Conservation (phyloP, 2,329 filamentous ascomycete species). For the Plectosphaerella sp. region DNA sequence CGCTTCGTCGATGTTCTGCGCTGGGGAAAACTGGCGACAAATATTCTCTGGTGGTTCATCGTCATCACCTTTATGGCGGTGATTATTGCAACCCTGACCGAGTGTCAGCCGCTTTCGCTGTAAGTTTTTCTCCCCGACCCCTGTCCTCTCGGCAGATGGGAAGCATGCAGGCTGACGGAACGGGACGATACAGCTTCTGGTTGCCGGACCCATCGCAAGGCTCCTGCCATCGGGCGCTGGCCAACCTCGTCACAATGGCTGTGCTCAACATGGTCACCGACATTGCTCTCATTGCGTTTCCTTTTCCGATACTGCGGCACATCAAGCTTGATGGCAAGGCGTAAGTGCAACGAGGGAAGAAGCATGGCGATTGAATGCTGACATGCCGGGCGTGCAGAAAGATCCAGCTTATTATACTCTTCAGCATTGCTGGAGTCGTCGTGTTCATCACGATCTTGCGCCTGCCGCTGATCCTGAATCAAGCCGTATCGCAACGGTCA, state of each 20-base stretch:
- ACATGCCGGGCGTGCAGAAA: constrained; percentile 5
- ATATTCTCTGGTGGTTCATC: constrained; percentile 19
- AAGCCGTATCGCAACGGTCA: constrained; percentile 21
- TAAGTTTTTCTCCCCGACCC: constrained; percentile 3
- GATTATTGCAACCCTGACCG: constrained; percentile 18
- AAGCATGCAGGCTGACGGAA: background rate
- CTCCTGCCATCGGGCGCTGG: constrained; percentile 18
- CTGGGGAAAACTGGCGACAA: constrained; percentile 16
- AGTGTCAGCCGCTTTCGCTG: constrained; percentile 20
- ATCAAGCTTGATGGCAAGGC: constrained; percentile 15
- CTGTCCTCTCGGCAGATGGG: background rate
- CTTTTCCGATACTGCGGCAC: constrained; percentile 21
- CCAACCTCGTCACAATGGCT: constrained; percentile 22
- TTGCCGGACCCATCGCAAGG: background rate
- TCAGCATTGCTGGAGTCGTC: constrained; percentile 19
- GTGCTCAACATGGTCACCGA: constrained; percentile 23
- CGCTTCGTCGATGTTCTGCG: constrained; percentile 19
- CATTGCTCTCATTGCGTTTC: constrained; percentile 21
- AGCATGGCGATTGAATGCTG: background rate
- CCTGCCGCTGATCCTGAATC: constrained; percentile 21
- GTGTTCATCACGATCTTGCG: constrained; percentile 23
- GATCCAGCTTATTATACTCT: constrained; percentile 17
- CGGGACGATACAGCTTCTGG: background rate
- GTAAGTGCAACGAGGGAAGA: constrained; percentile 2
- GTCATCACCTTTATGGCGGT: constrained; percentile 19